phyloP scores from a whole-genome alignment of 192 early-diverging fungal genomes.

The Dissophora globulifera region DNA sequence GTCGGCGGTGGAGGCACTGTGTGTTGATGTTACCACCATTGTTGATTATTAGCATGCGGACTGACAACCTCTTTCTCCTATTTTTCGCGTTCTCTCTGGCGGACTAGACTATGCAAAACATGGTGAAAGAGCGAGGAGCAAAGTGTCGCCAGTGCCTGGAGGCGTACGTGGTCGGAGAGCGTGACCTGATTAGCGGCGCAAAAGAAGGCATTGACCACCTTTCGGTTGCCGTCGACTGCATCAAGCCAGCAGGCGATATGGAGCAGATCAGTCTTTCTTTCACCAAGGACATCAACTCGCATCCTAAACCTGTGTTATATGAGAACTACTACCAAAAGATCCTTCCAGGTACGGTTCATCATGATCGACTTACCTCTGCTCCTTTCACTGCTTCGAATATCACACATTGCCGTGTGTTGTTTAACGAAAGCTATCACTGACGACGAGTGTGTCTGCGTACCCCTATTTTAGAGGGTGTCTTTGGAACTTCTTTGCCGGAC shows the following conservation, averaged over 20 bases:
- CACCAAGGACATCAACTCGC: conserved; percentile 39
- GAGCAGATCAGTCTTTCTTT: conserved; percentile 37
- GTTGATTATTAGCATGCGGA: too few species aligned
- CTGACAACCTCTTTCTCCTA: too few species aligned
- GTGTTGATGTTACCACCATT: too few species aligned
- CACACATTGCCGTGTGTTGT: neutral
- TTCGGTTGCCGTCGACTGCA: conserved; percentile 28
- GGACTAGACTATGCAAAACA: conserved; percentile 43
- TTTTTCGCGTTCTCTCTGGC: too few species aligned
- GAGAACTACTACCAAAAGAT: conserved; percentile 38
- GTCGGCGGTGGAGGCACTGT: too few species aligned
- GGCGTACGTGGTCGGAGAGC: conserved; percentile 31
- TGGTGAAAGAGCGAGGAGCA: conserved; percentile 38
- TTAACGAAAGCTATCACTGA: neutral
- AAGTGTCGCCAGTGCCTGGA: conserved; percentile 29
- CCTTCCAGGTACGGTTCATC: conserved; percentile 13
- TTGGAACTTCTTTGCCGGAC: conserved; percentile 24
- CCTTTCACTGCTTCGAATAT: neutral
- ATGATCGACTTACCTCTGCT: neutral
- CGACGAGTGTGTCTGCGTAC: neutral
- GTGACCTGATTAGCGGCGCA: conserved; percentile 2
- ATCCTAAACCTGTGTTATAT: conserved; percentile 37
- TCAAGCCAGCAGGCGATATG: conserved; percentile 37
- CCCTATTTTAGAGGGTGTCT: conserved; percentile 28
- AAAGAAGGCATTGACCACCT: conserved; percentile 23